Evolutionary conservation across 2,329 filamentous ascomycete species (phyloP), one percentile per base, ranked within the genome.

Genomic region (Taxawa tesnikishii): DNA sequence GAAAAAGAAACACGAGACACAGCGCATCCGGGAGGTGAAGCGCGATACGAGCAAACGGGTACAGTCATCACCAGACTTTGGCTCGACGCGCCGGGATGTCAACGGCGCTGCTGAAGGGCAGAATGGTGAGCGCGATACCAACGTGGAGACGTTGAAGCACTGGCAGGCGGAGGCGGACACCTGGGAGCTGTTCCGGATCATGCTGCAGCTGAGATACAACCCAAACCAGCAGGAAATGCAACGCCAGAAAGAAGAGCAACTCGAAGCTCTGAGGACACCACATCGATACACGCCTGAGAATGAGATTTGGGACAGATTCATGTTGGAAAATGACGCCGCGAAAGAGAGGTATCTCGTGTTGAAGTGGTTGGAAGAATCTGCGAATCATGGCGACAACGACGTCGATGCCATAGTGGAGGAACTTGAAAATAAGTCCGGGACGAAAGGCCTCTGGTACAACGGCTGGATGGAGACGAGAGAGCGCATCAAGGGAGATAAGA

Each of bases 381-480:
- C 83, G 2, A 72, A 77, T 19, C 62, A 65, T 31, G 70, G 73
- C 15, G 71, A 74, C 3, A 75, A 76, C 25, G 75, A 82, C 40
- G 75, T 94, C 17, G 75, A 87, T 42, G 72, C 78, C 15, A 63
- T 93, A 16, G 79, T 87, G 31, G 69, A 76, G 32, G 79, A 88
- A 34, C 68, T 87, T 6, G 51, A 57, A 38, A 76, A 76, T 40
- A 79, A 83, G 9, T 34, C 36, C 6, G 81, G 88, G 38, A 80
- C 81, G 7, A 58, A 62, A 30, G 83, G 87, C 30, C 75, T 87
- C 7, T 83, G 90, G 61, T 76, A 82, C 16, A 77, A 85, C 52
- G 88, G 88, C 25, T 94, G 87, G 83, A 73, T 94, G 40, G 84
- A 94, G 53, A 94, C 90, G 0, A 82, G 85, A 41, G 75, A 83